Evolutionary conservation across 2,329 filamentous ascomycete genomes (phyloP), one percentile per base, ranked within the genome.

Genomic region (Lachnellula occidentalis): DNA sequence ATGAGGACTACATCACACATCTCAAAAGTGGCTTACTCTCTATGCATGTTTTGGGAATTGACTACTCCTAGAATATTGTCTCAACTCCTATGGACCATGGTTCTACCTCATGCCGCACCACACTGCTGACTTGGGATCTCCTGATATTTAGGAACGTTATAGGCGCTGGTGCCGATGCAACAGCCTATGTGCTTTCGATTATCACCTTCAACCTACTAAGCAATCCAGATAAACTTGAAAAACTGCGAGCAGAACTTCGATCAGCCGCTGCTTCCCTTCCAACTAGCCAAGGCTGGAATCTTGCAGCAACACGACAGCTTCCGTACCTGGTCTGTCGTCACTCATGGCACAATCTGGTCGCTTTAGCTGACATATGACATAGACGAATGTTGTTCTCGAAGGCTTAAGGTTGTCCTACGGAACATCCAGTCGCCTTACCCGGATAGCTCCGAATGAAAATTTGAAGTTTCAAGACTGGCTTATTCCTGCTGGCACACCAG

Each of bases 261-360:
- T 43, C 24, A 2, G 61, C 54, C 1, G 46, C 58, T 19, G 7
- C 6, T 3, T 9, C 11, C 5, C n/a, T 22, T 3, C n/a, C n/a
- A 14, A 14, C 51, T 34, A 0, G 49, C 52, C 22, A 45, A 43
- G 17, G 15, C 39, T 31, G 45, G 24, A 42, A 51, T 9, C 57
- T 62, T 45, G 45, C 51, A 5, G 53, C 59, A 17, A 51, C 67
- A 2, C 65, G 68, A 12, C 49, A 61, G 5, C 47, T 67, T 4
- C 66, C 60, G 31, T 61, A 63, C 45, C 41, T 61, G 43, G 57
- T 62, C 24, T 14, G 48, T 34, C n/a, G 7, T 39, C 3, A 8
- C 5, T 31, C 14, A 1, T 42, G 8, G 11, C 12, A 41, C 15
- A 41, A 14, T 34, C 15, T 46, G 14, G 27, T 31, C 4, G 3